These are phyloP conservation scores for Capsicum baccatum DNA, from an alignment of 257 asterid genomes.

Conservation along the genomic window DNA sequence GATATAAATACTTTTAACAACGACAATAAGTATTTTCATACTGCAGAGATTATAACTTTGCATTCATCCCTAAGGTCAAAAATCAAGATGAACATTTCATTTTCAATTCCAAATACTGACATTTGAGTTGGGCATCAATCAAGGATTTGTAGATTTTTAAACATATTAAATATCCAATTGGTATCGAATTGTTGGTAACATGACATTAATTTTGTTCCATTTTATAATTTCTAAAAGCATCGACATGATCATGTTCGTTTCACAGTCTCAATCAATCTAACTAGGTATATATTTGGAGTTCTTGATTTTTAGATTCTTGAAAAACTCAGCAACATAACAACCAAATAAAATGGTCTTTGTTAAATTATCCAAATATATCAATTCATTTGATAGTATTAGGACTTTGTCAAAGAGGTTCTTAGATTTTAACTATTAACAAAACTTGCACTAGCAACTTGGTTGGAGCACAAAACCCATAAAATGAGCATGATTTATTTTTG, in stretches of 20 bases:
- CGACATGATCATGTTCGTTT: not conserved
- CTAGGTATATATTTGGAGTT: not conserved
- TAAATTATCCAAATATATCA: not conserved
- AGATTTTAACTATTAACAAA: not conserved
- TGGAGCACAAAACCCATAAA: not conserved
- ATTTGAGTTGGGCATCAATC: not conserved
- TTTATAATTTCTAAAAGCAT: not conserved
- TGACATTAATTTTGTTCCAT: not conserved
- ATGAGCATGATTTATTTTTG: not conserved
- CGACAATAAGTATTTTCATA: too few species aligned
- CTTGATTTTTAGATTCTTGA: not conserved
- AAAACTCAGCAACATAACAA: not conserved
- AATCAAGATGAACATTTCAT: too few species aligned
- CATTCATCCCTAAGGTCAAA: too few species aligned
- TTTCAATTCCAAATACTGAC: not conserved
- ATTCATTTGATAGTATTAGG: not conserved
- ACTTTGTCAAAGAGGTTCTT: constrained; percentile 8
- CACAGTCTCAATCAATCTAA: not conserved
- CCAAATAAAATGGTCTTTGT: not conserved
- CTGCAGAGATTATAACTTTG: too few species aligned
- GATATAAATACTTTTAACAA: too few species aligned
- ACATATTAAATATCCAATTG: constrained; percentile 1
- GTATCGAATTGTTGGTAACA: constrained; percentile 2
- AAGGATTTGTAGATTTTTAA: not conserved
- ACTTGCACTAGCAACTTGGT: not conserved